phyloP scores from a whole-genome alignment of 2,329 filamentous ascomycete species.

The Exophiala viscosa region DNA sequence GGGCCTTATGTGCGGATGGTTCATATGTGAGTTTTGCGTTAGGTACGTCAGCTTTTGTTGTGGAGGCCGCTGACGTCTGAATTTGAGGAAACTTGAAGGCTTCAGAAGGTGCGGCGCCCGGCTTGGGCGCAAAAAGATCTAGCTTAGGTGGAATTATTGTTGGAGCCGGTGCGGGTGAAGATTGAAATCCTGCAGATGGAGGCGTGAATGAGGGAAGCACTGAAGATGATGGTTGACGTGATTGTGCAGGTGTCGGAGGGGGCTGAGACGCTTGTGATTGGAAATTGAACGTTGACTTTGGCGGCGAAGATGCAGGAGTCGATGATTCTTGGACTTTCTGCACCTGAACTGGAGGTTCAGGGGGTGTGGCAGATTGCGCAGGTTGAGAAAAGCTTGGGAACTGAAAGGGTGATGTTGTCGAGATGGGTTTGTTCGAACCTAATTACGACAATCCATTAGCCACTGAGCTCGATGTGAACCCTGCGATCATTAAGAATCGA shows the following conservation, averaged over 20 bases:
- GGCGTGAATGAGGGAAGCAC: neutral
- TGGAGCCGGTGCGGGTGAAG: conserved; percentile 1
- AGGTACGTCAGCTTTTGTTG: neutral
- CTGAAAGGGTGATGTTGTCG: neutral
- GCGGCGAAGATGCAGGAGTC: neutral
- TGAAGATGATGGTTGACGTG: neutral
- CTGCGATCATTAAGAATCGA: neutral
- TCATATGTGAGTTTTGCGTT: neutral
- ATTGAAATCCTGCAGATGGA: neutral
- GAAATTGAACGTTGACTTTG: neutral
- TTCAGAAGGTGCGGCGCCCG: conserved; percentile 1
- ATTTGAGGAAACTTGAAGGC: conserved; percentile 9
- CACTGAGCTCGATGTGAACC: neutral
- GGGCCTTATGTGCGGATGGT: neutral
- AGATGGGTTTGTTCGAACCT: neutral
- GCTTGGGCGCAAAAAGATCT: neutral
- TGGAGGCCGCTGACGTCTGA: neutral
- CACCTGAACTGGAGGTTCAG: neutral
- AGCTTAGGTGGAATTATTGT: neutral
- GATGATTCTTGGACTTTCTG: neutral
- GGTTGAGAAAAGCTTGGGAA: conserved; percentile 1
- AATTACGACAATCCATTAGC: neutral
- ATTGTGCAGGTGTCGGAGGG: neutral
- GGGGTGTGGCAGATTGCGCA: neutral
- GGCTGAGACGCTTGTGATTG: conserved; percentile 1